Evolutionary conservation across 2,329 filamentous ascomycete species (phyloP), one percentile per base, ranked within the genome.

Genomic region (Thyridium curvatum): DNA sequence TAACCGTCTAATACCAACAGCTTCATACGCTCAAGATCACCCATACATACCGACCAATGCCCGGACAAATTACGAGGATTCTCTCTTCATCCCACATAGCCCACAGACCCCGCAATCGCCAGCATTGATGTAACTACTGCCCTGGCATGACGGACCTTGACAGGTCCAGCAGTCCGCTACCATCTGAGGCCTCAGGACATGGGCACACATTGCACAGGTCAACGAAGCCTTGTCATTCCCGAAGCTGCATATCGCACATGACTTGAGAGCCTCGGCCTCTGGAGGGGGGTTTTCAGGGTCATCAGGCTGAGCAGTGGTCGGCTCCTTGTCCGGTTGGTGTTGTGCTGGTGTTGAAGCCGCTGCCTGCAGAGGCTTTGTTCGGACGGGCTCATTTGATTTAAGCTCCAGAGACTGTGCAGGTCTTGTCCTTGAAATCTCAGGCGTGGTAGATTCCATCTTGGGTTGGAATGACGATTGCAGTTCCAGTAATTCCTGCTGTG

Each of bases 81-180:
- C 39, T 48, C 50, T 60, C 47, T 58, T 64, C 47, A 59, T 60
- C 14, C 80, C 81, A 53, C 85, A 91, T 5, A 86, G 59, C 4
- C 84, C 84, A 55, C 86, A 91, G 1, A 79, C 56, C 7, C 79
- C 82, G 46, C 71, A 78, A 56, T 90, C 84, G 2, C 72, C 77
- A 10, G 82, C 71, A 52, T 90, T 91, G 38, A 81, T 52, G 54
- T 87, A 91, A 15, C 51, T 43, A 34, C 69, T 74, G 12, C 61
- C 68, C 42, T 60, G 60, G 54, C 86, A 91, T 3, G 61, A 47
- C 4, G 56, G 52, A 46, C 71, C 76, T 32, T 54, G 57, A 54
- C 86, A 91, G 35, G 61, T 61, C 86, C 86, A 91, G n/a, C 73
- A 61, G 14, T 66, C 61, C 1, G 70, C 61, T 33, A 81, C 67